These are phyloP conservation scores for Euphorbia pulcherrima DNA, from an alignment of 345 rosid genomes.

Conservation along the genomic window DNA sequence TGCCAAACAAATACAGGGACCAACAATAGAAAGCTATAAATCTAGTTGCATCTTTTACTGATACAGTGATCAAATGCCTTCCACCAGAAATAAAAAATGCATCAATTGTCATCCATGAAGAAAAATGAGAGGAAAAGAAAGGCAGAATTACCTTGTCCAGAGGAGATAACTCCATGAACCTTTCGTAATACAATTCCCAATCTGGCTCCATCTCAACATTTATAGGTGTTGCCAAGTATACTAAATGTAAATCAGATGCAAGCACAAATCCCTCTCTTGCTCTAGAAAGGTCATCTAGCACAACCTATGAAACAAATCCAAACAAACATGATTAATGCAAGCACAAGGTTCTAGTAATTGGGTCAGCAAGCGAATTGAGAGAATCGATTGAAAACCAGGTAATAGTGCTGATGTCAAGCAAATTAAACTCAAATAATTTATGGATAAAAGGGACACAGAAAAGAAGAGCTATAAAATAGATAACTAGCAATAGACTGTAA, in stretches of 20 bases:
- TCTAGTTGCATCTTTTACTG: neutral
- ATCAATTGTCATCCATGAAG: neutral
- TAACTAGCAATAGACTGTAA: neutral
- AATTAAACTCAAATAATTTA: neutral
- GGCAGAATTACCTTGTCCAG: slow-evolving; percentile 69
- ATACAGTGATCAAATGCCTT: neutral
- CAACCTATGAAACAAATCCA: slow-evolving; percentile 54
- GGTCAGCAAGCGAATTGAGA: slow-evolving; percentile 4
- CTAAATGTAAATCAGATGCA: slow-evolving; percentile 94
- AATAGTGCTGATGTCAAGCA: neutral
- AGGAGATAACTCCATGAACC: slow-evolving; percentile 81
- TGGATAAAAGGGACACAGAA: slow-evolving; percentile 13
- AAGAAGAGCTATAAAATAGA: slow-evolving; percentile 6
- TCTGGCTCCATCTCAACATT: slow-evolving; percentile 93
- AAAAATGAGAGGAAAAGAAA: neutral
- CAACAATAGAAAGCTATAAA: neutral
- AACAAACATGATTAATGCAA: slow-evolving; percentile 8
- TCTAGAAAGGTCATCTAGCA: slow-evolving; percentile 89
- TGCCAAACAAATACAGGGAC: neutral
- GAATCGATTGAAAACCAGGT: neutral
- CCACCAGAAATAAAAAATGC: neutral
- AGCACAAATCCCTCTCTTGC: slow-evolving; percentile 97
- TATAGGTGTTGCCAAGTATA: slow-evolving; percentile 84
- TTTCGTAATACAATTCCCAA: slow-evolving; percentile 88
- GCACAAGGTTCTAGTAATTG: neutral